Evolutionary conservation across 2,329 filamentous ascomycete genomes (phyloP), one percentile per base, ranked within the genome.

Genomic region (Leptographium procerum): DNA sequence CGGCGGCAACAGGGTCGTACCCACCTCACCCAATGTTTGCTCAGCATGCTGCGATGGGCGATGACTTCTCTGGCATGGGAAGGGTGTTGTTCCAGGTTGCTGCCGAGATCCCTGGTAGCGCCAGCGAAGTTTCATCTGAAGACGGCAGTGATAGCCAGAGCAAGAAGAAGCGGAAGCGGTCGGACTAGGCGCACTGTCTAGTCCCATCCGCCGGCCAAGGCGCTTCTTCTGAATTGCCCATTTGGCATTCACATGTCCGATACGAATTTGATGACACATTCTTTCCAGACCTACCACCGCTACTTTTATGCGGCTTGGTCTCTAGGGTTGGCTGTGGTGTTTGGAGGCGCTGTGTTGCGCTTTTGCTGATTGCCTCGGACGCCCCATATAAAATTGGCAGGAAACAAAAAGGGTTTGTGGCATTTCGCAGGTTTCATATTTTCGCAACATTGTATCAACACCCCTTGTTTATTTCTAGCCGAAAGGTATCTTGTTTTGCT

Each of bases 31-130:
- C 67, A 2, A 72, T 74, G 63, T 72, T 66, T 59, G 71, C 71
- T 59, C 69, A 68, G 56, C 69, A 71, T 14, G 69, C 70, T 7
- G 8, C 54, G 28, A 57, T 61, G 57, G 76, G 78, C 19, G 81
- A 84, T n/a, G 86, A 89, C 61, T 84, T 85, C 59, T 78, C 78
- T 65, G 78, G 79, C 60, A 81, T 89, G 61, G 88, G 89, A 64
- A 86, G 86, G 68, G 87, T 89, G 48, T 82, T 95, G 62, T 95
- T 91, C 76, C 87, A 91, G 71, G 84, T 90, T 58, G 85, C 88
- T 31, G 81, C 88, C 33, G 86, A 88, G 65, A 80, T 88, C 56
- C 84, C 87, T 43, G 85, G 85, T 63, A 88, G 81, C 66, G 74
- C 75, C 14, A 82, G 77, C 66, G 81, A 84, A n/a, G 64, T 73